Conservation (phyloP, 106 monocot genomes). For the Apostasia ramifera region DNA sequence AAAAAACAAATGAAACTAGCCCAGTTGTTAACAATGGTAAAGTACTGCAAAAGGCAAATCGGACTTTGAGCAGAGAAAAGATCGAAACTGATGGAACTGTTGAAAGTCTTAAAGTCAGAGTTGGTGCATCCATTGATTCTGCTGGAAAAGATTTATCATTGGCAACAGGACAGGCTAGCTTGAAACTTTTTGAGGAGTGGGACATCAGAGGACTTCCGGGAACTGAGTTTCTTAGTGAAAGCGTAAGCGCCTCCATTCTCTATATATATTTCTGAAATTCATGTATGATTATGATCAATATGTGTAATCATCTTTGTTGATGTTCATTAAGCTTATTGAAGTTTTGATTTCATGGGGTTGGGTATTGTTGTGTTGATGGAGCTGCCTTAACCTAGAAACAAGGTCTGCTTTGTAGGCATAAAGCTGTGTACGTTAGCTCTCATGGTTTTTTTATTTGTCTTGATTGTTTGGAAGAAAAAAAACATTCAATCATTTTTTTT, state of each 20-base stretch:
- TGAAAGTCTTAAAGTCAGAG: conserved; percentile 54
- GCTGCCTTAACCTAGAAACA: no score
- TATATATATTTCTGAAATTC: background rate
- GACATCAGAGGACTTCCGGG: conserved; percentile 88
- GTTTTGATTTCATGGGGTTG: background rate
- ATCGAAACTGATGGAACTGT: conserved; percentile 47
- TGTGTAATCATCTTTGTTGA: background rate
- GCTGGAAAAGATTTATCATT: conserved; percentile 28
- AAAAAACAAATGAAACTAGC: conserved; percentile 38
- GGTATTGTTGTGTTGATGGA: no score
- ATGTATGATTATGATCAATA: background rate
- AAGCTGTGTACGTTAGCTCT: no score
- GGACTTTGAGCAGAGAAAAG: conserved; percentile 40
- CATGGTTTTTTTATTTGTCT: no score
- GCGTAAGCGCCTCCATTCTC: conserved; percentile 39
- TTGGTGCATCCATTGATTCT: conserved; percentile 16
- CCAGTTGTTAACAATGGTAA: conserved; percentile 34
- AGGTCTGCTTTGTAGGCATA: no score
- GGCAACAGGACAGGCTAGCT: conserved; percentile 7
- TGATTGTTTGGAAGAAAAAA: no score
- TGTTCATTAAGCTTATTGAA: no score
- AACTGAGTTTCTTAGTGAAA: conserved; percentile 66
- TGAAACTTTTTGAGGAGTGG: conserved; percentile 69
- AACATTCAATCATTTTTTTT: no score
- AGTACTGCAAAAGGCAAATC: conserved; percentile 35